phyloP scores from a whole-genome alignment of 1,284 basidiomycete species.

The Exsudoporus floridanus region DNA sequence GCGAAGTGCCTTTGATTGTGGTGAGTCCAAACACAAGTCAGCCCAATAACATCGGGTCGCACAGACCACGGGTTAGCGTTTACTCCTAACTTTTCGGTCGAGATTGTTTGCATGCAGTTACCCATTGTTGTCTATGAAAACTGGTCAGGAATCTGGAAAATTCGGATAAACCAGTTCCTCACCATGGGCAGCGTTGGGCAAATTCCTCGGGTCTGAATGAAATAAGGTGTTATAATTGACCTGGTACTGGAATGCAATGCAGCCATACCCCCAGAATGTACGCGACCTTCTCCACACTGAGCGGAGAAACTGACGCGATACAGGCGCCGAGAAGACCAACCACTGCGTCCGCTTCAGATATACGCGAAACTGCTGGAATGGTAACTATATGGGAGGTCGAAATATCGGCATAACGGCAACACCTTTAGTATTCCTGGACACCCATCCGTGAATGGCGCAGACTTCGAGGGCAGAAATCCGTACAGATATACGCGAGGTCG shows the following conservation, averaged over 20 bases:
- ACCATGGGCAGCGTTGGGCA: not conserved
- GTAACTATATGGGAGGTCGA: not conserved
- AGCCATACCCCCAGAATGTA: slow-evolving; percentile 2
- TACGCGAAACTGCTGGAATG: not conserved
- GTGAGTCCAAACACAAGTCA: not conserved
- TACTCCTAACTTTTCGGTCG: not conserved
- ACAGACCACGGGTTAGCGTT: slow-evolving; percentile 4
- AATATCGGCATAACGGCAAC: not conserved
- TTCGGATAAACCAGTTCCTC: not conserved
- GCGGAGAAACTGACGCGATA: slow-evolving; percentile 3
- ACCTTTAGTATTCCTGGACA: slow-evolving; percentile 1
- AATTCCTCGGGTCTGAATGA: not conserved
- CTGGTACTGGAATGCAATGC: not conserved
- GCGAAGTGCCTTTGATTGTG: not conserved
- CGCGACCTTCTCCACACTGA: not conserved
- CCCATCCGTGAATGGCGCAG: slow-evolving; percentile 1
- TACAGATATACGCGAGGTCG: slow-evolving; percentile 2
- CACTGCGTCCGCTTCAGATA: slow-evolving; percentile 2
- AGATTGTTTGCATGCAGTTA: slow-evolving; percentile 8
- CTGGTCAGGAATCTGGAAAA: not conserved
- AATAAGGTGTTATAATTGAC: not conserved
- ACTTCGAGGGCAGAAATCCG: not conserved
- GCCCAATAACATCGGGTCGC: not conserved
- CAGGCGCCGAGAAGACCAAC: slow-evolving; percentile 2
- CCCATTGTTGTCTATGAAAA: slow-evolving; percentile 4